A percentile compares a stretch with the other conserved stretches of the same genome.
These are phyloP conservation scores for Chlorella ohadii DNA, from an alignment of 139 green algal genomes.

Conservation along the genomic window DNA sequence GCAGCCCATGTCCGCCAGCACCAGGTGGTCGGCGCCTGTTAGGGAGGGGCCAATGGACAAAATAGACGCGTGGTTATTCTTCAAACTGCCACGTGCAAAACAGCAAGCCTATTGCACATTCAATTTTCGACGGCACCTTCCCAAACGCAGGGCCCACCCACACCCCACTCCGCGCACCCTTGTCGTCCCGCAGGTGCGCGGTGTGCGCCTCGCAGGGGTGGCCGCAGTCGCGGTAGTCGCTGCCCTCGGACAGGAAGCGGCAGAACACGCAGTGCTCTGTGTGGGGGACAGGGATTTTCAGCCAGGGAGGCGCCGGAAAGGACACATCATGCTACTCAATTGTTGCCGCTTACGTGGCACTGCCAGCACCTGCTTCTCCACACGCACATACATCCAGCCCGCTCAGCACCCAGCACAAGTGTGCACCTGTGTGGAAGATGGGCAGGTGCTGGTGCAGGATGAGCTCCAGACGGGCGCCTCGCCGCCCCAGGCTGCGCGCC, in stretches of 20 bases:
- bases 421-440: slow-evolving; percentile 80
- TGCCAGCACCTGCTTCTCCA: no score
- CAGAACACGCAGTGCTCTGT: slow-evolving; percentile 91
- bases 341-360: no score
- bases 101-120: no score
- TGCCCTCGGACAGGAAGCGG: slow-evolving; percentile 75
- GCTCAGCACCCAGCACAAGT: not conserved
- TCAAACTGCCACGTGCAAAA: no score
- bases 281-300: no score
- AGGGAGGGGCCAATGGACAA: no score
- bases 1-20: slow-evolving; percentile 88
- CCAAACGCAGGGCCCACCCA: no score
- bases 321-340: no score
- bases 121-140: no score
- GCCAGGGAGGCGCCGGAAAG: no score
- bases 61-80: no score
- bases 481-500: slow-evolving; percentile 34
- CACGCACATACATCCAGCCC: not conserved
- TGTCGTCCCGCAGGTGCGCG: slow-evolving; percentile 77
- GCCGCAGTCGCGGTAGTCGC: slow-evolving; percentile 82
- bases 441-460: slow-evolving; percentile 87
- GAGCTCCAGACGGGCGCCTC: slow-evolving; percentile 62
- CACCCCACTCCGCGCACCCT: slow-evolving; percentile 36
- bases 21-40: slow-evolving; percentile 73
- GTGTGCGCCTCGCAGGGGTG: slow-evolving; percentile 84